Evolutionary conservation across 257 asterid genomes (phyloP).

Genomic region (Solanum corneliomulleri): DNA sequence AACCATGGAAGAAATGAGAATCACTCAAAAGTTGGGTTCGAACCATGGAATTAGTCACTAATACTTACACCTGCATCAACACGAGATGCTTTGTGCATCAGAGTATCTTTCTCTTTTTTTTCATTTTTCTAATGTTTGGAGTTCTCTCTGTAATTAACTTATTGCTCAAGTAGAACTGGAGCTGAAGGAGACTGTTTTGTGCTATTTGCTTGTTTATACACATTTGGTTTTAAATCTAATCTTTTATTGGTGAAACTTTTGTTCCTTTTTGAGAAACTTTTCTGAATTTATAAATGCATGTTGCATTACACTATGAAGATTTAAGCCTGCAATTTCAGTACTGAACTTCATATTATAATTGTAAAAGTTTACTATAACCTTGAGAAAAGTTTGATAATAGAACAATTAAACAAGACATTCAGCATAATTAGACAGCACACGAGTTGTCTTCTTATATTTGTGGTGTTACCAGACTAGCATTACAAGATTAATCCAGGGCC

Average conservation of each 20-base stretch:
- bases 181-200: not conserved
- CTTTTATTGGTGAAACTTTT: not conserved
- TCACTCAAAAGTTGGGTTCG: not conserved
- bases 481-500: conserved; percentile 10
- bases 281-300: not conserved
- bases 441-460: not conserved
- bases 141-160: not conserved
- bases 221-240: not conserved
- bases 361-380: not conserved
- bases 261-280: not conserved
- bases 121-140: not conserved
- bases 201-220: not conserved
- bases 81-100: not conserved
- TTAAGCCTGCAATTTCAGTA: not conserved
- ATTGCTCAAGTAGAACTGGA: not conserved
- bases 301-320: not conserved
- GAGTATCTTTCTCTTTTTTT: not conserved
- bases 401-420: not conserved
- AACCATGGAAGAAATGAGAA: conserved; percentile 31
- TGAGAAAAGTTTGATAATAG: not conserved
- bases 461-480: not conserved
- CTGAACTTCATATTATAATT: not conserved
- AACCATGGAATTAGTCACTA: not conserved
- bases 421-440: not conserved
- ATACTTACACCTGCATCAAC: not conserved